These are phyloP conservation scores for Parietaria judaica DNA, from an alignment of 306 rosid genomes.

Conservation along the genomic window DNA sequence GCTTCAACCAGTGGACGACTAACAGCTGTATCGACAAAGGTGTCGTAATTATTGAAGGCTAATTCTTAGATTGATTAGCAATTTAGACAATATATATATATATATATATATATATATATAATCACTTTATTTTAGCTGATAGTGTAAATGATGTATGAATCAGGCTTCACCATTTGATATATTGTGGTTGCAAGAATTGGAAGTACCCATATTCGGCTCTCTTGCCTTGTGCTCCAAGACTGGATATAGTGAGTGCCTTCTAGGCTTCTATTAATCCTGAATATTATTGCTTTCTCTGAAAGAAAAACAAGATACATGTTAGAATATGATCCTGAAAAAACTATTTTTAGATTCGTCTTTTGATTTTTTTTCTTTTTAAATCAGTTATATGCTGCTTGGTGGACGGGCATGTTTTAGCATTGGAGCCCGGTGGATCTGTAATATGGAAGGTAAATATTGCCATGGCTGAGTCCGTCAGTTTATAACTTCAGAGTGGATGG, in stretches of 20 bases:
- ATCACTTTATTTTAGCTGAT: constrained; percentile 1
- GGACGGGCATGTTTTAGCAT: constrained; percentile 69
- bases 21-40: constrained; percentile 56
- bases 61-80: too few species aligned
- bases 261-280: constrained; percentile 13
- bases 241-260: constrained; percentile 46
- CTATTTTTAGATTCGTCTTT: neutral
- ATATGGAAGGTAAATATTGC: constrained; percentile 61
- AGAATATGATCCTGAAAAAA: neutral
- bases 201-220: constrained; percentile 83
- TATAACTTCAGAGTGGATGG: too few species aligned
- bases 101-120: too few species aligned
- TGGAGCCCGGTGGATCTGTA: constrained; percentile 61
- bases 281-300: neutral
- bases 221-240: constrained; percentile 38
- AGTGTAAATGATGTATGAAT: constrained; percentile 4
- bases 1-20: constrained; percentile 80
- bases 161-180: constrained; percentile 56
- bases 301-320: neutral
- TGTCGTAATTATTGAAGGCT: constrained; percentile 16
- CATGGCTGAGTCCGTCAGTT: too few species aligned
- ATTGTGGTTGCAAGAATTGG: constrained; percentile 58
- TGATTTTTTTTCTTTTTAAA: neutral
- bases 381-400: constrained; percentile 86
- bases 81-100: too few species aligned